A percentile compares a stretch with the other conserved stretches of the same genome.
These are phyloP conservation scores for Teratosphaeria nubilosa DNA, from an alignment of 2,329 filamentous ascomycete species.

Conservation along the genomic window DNA sequence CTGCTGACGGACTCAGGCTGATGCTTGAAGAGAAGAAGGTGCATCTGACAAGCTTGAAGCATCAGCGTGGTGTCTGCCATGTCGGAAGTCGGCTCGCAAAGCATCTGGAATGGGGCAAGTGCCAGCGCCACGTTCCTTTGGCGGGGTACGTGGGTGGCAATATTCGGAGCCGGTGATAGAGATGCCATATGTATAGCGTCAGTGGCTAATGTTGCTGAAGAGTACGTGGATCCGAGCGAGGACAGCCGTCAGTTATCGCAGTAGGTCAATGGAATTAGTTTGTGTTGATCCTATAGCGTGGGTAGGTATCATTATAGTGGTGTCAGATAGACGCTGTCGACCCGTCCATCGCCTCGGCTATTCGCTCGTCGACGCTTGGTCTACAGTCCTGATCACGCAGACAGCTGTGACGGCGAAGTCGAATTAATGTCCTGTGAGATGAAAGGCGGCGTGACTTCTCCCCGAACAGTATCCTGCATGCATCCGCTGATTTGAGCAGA, in stretches of 20 bases:
- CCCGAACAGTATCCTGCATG: too few species aligned
- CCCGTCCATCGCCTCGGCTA: too few species aligned
- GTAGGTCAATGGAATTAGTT: background rate
- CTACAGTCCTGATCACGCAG: too few species aligned
- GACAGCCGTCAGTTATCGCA: background rate
- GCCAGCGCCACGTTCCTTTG: background rate
- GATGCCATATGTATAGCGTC: background rate
- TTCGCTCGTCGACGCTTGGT: too few species aligned
- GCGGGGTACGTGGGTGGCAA: background rate
- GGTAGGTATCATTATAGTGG: too few species aligned
- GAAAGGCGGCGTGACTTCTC: too few species aligned
- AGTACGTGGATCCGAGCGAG: background rate
- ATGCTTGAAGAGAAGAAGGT: background rate
- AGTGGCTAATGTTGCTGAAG: background rate
- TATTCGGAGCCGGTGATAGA: background rate
- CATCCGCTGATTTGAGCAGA: too few species aligned
- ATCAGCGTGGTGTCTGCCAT: background rate
- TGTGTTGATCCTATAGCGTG: too few species aligned
- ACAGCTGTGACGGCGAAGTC: too few species aligned
- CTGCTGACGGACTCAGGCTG: background rate
- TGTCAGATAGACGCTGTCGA: too few species aligned
- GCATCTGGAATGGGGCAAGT: background rate
- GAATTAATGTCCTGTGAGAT: too few species aligned
- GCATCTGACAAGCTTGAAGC: background rate
- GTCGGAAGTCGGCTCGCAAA: background rate